Conservation (phyloP, 345 rosid species). For the Lenwebbia sp. region DNA sequence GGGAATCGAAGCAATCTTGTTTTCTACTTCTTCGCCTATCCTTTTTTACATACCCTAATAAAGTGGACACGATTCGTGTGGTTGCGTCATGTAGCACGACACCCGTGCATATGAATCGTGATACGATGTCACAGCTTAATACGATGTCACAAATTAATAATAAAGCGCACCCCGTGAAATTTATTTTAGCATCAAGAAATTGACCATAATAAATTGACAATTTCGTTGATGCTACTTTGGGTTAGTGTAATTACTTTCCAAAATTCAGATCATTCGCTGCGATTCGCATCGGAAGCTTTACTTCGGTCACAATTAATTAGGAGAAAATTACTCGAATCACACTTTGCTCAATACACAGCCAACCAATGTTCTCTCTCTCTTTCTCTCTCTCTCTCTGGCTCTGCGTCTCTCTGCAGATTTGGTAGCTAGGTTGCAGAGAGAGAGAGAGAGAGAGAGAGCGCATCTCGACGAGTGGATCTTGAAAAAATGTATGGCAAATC, state of each 20-base stretch:
- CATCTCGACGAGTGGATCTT: neutral
- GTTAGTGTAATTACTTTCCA: too few species aligned
- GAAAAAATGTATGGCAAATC: conserved; percentile 6
- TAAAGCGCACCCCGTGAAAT: neutral
- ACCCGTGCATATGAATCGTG: neutral
- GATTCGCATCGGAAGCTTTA: neutral
- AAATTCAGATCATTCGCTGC: neutral
- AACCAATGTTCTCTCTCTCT: neutral
- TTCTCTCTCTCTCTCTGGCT: neutral
- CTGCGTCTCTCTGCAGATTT: neutral
- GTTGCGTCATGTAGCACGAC: neutral
- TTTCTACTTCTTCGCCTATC: neutral
- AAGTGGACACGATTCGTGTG: neutral
- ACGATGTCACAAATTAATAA: neutral
- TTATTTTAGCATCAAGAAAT: neutral
- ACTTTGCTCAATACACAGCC: neutral
- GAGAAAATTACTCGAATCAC: neutral
- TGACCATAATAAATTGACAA: neutral
- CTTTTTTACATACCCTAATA: neutral
- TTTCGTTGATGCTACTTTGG: too few species aligned
- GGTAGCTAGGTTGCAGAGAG: neutral
- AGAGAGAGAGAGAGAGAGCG: neutral
- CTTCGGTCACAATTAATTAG: neutral
- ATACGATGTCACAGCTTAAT: too few species aligned
- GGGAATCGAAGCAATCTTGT: neutral